A percentile compares a stretch with the other conserved stretches of the same genome.
Evolutionary conservation across 495 filamentous ascomycete genomes (phyloP).

Genomic region (Staphylotrichum tortipilum): DNA sequence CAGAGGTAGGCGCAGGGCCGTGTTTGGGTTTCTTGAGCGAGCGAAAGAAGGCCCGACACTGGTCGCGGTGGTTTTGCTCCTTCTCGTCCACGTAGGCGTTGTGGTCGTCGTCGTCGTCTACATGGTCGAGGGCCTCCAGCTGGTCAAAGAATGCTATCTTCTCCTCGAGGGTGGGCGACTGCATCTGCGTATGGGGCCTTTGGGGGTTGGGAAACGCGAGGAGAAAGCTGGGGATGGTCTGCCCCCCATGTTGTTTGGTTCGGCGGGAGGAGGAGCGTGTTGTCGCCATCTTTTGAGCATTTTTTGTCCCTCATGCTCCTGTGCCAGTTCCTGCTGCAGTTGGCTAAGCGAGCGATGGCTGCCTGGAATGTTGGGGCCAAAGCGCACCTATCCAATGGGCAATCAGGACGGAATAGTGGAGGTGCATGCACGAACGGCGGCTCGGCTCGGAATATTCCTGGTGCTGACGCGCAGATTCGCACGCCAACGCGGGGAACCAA

Average conservation of each 20-base stretch:
- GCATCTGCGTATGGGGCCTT: no score
- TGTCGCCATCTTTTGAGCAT: background rate
- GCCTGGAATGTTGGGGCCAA: no score
- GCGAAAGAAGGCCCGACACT: constrained; percentile 17
- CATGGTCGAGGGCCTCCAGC: constrained; percentile 18
- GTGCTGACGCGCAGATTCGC: no score
- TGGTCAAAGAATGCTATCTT: constrained; percentile 23
- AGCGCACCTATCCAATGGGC: background rate
- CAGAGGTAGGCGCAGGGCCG: background rate
- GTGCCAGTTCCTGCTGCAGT: background rate
- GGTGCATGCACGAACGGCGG: background rate
- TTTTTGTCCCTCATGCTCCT: background rate
- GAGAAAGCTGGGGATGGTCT: background rate
- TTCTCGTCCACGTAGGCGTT: constrained; percentile 15
- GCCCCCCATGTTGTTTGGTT: no score
- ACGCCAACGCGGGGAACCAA: no score
- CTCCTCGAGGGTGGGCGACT: constrained; percentile 11
- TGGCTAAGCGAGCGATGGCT: background rate
- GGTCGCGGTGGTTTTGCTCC: constrained; percentile 16
- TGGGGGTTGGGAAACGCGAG: no score
- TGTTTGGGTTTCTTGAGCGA: constrained; percentile 4
- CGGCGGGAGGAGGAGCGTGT: no score
- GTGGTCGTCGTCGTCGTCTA: constrained; percentile 15
- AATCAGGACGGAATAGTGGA: no score
- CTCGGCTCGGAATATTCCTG: no score